These are phyloP conservation scores for Diaporthe sp. DNA, from an alignment of 2,329 filamentous ascomycete species.

Conservation along the genomic window DNA sequence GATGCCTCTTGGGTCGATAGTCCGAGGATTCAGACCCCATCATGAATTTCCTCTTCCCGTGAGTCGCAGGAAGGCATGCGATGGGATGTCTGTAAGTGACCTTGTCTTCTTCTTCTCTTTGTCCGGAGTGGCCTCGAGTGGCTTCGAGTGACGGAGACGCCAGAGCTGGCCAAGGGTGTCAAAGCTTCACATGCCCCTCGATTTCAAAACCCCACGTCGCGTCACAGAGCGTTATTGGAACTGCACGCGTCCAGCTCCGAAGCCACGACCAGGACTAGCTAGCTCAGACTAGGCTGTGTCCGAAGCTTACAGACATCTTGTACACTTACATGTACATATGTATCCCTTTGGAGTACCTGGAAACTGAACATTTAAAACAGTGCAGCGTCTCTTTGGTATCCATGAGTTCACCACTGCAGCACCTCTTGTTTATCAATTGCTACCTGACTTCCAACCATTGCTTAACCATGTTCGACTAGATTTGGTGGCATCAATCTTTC, in stretches of 20 bases:
- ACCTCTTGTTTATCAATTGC: background rate
- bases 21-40: constrained; percentile 10
- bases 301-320: background rate
- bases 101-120: background rate
- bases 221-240: background rate
- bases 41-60: background rate
- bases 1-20: constrained; percentile 14
- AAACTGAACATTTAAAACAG: background rate
- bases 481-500: too few relatives aligned
- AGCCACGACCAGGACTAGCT: background rate
- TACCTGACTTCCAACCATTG: background rate
- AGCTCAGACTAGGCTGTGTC: background rate
- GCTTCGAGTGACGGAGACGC: background rate
- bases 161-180: background rate
- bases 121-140: too few relatives aligned
- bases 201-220: background rate
- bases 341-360: background rate
- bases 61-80: background rate
- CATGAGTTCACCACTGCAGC: too few relatives aligned
- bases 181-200: constrained; percentile 18
- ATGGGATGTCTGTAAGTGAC: background rate
- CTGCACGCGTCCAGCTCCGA: constrained; percentile 13
- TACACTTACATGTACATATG: background rate
- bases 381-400: too few relatives aligned
- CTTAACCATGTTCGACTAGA: background rate